phyloP scores from a whole-genome alignment of 2,329 filamentous ascomycete species.

The Pseudogymnoascus sp. region DNA sequence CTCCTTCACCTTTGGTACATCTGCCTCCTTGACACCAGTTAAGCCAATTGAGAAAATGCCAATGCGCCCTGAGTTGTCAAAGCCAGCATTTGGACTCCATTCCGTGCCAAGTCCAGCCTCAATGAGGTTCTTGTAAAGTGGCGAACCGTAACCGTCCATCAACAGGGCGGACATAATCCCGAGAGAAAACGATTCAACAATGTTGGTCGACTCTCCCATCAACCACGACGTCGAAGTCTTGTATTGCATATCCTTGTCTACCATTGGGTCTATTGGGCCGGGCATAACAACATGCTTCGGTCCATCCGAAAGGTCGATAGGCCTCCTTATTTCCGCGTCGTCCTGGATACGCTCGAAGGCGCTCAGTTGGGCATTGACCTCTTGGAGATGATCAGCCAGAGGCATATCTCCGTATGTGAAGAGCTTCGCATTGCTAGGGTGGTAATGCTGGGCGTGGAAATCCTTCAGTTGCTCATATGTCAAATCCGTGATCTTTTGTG shows the following conservation, averaged over 20 bases:
- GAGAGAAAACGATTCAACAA: slow-evolving; percentile 82
- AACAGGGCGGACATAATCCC: slow-evolving; percentile 75
- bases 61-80: slow-evolving; percentile 68
- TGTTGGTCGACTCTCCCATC: slow-evolving; percentile 72
- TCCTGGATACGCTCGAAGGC: slow-evolving; percentile 64
- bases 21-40: slow-evolving; percentile 76
- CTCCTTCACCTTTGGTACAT: slow-evolving; percentile 69
- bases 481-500: slow-evolving; percentile 89
- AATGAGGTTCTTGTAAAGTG: slow-evolving; percentile 80
- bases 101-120: slow-evolving; percentile 86
- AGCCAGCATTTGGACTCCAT: slow-evolving; percentile 91
- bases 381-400: slow-evolving; percentile 68
- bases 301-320: slow-evolving; percentile 61
- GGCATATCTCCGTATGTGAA: slow-evolving; percentile 95
- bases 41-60: slow-evolving; percentile 87
- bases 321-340: slow-evolving; percentile 67
- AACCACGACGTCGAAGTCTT: slow-evolving; percentile 95
- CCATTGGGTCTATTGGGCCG: slow-evolving; percentile 80
- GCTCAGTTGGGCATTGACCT: slow-evolving; percentile 67
- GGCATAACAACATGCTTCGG: slow-evolving; percentile 63
- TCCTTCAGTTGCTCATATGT: slow-evolving; percentile 83
- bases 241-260: slow-evolving; percentile 77
- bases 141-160: slow-evolving; percentile 92
- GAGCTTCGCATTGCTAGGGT: slow-evolving; percentile 94
- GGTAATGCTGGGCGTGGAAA: slow-evolving; percentile 90